Evolutionary conservation across 108 stramenopile genomes (phyloP), one percentile per base, ranked within the genome.

Genomic region (Fistulifera pelliculosa): DNA sequence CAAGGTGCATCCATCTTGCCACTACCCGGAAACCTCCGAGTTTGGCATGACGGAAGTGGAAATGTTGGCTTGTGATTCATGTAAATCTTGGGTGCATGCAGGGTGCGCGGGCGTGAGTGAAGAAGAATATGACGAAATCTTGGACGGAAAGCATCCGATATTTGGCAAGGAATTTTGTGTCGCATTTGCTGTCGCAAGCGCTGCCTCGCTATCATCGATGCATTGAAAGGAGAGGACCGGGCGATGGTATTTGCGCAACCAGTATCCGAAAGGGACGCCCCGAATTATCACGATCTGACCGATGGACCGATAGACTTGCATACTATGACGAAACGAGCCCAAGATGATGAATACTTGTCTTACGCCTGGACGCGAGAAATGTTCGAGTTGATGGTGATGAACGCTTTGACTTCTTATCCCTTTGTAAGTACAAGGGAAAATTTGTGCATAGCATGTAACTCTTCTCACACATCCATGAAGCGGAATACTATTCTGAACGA

Each of bases 271-370:
- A 64, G 76, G 35, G 68, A 87, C n/a, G 89, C 89, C 19, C 95
- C 93, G 0, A 95, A 80, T 50, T 99, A 99, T 64, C 75, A 69
- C 54, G 94, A 97, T 56, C 65, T 93, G 13, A 85, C 92, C 55
- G 83, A 80, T 41, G 51, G 80, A 17, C 96, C 98, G 11, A 97
- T 99, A 95, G 96, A 99, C 79, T 59, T 99, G 11, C 83, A 92
- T 42, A 96, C 94, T 17, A 87, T 95, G 55, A 53, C 77, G n/a
- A 64, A 66, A 14, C 74, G 76, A 41, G 81, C 71, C 0, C 55
- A 60, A 45, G 38, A 55, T 2, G 81, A 81, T 22, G 54, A 79
- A 8, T 91, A 91, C 63, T 42, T 50, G 27, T 80, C 87, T 49
- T 75, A 80, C 51, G 70, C 75, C 22, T 85, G 83, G 75, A 72